Evolutionary conservation across 768 basidiomycete species (phyloP).

Genomic region (Arthromyces matolae): DNA sequence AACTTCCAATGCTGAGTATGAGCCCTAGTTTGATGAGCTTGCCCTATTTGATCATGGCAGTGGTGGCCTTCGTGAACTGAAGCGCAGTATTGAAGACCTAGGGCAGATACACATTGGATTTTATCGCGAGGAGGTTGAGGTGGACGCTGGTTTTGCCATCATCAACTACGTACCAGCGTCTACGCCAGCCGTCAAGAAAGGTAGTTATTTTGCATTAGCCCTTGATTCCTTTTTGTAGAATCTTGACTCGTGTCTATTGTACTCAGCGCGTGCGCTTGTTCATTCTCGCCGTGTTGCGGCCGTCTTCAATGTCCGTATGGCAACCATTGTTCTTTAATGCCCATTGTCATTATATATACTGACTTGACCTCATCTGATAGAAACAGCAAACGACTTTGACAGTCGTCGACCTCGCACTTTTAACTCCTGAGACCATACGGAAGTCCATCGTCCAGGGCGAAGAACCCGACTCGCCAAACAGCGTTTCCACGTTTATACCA

Average conservation of each 20-base stretch:
- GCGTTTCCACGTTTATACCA: slow-evolving; percentile 9
- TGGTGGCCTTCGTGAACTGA: slow-evolving; percentile 43
- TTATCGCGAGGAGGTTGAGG: slow-evolving; percentile 38
- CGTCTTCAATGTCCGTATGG: slow-evolving; percentile 39
- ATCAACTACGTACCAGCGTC: slow-evolving; percentile 44
- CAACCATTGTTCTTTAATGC: slow-evolving; percentile 20
- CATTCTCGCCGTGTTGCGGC: slow-evolving; percentile 45
- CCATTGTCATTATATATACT: slow-evolving; percentile 11
- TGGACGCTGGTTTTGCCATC: slow-evolving; percentile 35
- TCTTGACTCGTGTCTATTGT: slow-evolving; percentile 8
- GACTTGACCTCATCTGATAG: slow-evolving; percentile 21
- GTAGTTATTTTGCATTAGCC: slow-evolving; percentile 20
- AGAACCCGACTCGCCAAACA: slow-evolving; percentile 22
- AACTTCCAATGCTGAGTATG: too few species aligned
- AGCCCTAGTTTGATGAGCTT: slow-evolving; percentile 38
- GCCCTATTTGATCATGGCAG: slow-evolving; percentile 36
- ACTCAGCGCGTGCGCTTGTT: slow-evolving; percentile 41
- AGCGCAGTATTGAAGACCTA: slow-evolving; percentile 37
- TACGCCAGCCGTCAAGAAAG: slow-evolving; percentile 34
- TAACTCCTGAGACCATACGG: slow-evolving; percentile 38
- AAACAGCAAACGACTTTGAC: slow-evolving; percentile 44
- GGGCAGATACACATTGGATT: slow-evolving; percentile 42
- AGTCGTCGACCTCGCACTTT: slow-evolving; percentile 39
- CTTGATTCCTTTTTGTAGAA: not conserved
- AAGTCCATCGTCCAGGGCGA: slow-evolving; percentile 26